Evolutionary conservation across 2,329 filamentous ascomycete genomes (phyloP), one percentile per base, ranked within the genome.

Genomic region (Davidsoniella virescens): DNA sequence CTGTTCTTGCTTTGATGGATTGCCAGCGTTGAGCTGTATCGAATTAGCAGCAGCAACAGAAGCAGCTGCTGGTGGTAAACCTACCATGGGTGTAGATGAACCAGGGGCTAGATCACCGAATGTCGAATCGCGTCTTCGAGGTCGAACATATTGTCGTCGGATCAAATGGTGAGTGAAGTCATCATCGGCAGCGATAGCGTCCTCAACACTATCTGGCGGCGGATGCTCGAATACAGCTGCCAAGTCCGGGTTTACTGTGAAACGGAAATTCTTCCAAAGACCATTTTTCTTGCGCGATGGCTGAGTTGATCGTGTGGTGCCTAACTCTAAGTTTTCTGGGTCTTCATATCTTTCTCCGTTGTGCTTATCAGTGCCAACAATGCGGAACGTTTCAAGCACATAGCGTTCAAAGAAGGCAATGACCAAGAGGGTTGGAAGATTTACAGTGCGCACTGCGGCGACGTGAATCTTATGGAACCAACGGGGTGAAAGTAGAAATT

Each of bases 391-490:
- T 18, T 37, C 86, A 14, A 88, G 71, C 8, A 77, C 68, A 5
- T 75, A 73, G 47, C 86, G 77, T 63, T 93, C 86, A 54, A 80
- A 73, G 17, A 80, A 65, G 16, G 80, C 77, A 54, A 93, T 83
- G 53, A 82, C 57, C 3, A 90, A 70, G 1, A 93, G 70, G 4
- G 88, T 67, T 0, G 86, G 86, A 2, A 84, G 70, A 62, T 92
- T 92, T 58, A 88, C 72, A 7, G 79, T 66, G 37, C 84, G 78
- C 18, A 92, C 81, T 8, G 76, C 75, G 52, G 79, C 76, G 52
- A 93, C 84, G 60, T 93, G 87, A 59, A 90, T 83, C 65, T 90
- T 92, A 68, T 93, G 86, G 61, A 92, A 92, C 84, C 84, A 90
- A 42, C 86, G 78, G 0, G 83, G 78, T n/a, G 78, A 79, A 36